Base-by-base conservation (phyloP, 2,329 filamentous ascomycete species). In the Ophiostoma fasciatum region DNA sequence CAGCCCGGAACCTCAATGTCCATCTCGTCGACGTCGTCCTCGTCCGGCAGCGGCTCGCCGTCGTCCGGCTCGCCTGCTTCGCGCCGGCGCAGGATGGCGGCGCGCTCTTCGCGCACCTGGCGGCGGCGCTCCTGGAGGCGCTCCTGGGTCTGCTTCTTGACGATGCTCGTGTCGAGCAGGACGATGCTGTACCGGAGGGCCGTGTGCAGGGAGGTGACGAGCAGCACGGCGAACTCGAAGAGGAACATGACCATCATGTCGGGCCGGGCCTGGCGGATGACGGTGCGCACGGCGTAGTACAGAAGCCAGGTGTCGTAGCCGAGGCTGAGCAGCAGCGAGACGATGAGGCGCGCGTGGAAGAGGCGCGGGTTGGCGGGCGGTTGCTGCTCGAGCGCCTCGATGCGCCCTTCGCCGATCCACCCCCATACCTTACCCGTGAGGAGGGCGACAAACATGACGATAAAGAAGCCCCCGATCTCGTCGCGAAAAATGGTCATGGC, bases 191-290 rank as follows among this genome's bases (percentile, higher is more conserved):
- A 98, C 41, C 87, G 76, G 37, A 75, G 64, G 2, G 73, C 68
- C 0, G 85, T 94, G 32, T 88, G 85, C 35, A 75, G 64, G 1
- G 88, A 93, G 35, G 77, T 78, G 9, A 92, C 78, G 3, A 75
- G 68, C 41, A 96, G 62, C 29, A 98, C 77, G 26, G 88, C 87
- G 52, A 96, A 96, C 56, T 98, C 90, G 49, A 98, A 98, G 6
- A 92, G 75, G 51, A 98, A 98, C 85, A 98, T 96, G 44, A 98
- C 85, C 85, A 96, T 98, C 82, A 98, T 96, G 40, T 92, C 90
- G 1, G 88, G 85, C n/a, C 81, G 71, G 3, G 88, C 83, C 52
- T 92, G 78, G 39, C 82, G 76, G 33, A 94, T 75, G 22, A 96
- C 87, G 0, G 80, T 83, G 20, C 76, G 72, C 42, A 93, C 67